Conservation (phyloP, 202 grass and related monocot genomes). For the Setaria italica region DNA sequence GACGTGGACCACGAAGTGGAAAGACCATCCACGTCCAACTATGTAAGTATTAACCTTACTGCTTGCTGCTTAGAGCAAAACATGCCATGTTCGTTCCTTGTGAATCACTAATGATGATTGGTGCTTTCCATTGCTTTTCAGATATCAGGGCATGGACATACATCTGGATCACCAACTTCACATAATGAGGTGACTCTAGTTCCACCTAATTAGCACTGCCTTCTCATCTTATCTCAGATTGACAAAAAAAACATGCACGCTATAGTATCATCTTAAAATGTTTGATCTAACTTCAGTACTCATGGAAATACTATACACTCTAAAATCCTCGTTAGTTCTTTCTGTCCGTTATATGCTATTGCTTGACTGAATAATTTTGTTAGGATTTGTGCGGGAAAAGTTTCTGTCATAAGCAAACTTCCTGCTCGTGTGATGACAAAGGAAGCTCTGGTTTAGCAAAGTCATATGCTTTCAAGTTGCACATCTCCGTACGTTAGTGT, state of each 20-base stretch:
- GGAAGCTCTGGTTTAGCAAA: not conserved
- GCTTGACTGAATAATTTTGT: not conserved
- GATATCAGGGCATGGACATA: conserved; percentile 49
- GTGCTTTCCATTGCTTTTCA: conserved; percentile 38
- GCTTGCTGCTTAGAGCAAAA: conserved; percentile 8
- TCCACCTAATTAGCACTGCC: conserved; percentile 19
- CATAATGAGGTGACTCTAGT: conserved; percentile 51
- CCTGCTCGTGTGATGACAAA: not conserved
- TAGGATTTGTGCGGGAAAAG: not conserved
- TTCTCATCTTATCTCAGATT: conserved; percentile 1
- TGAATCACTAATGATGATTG: conserved; percentile 8
- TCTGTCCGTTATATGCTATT: not conserved
- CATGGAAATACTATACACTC: not conserved
- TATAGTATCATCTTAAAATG: not conserved
- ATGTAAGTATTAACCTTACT: conserved; percentile 51
- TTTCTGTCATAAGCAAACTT: not conserved
- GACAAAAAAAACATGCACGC: not conserved
- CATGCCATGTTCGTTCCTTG: conserved; percentile 2
- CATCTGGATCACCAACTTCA: conserved; percentile 51
- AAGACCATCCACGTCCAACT: conserved; percentile 54
- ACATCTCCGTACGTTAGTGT: not conserved
- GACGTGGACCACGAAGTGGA: conserved; percentile 63
- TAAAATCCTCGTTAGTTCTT: not conserved
- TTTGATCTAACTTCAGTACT: not conserved
- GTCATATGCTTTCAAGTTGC: not conserved